Conservation (phyloP, 495 filamentous ascomycete genomes). For the Chlorociboria aeruginascens region DNA sequence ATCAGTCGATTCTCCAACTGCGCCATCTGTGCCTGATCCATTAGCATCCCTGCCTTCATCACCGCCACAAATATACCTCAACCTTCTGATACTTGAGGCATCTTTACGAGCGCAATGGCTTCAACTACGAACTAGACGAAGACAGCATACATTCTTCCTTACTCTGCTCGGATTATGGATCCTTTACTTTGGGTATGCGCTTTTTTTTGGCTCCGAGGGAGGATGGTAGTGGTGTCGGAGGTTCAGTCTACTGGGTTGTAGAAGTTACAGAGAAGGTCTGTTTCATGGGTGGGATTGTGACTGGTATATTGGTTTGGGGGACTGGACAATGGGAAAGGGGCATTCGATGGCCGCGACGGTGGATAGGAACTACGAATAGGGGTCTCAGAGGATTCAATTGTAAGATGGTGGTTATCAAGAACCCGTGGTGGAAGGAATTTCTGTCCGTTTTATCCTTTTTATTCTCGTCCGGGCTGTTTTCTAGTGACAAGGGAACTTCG, state of each 20-base stretch:
- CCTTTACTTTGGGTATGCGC: slow-evolving; percentile 67
- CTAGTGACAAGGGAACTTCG: slow-evolving; percentile 45
- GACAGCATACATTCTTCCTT: slow-evolving; percentile 93
- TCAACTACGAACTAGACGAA: slow-evolving; percentile 70
- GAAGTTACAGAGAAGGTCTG: slow-evolving; percentile 80
- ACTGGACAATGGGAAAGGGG: slow-evolving; percentile 94
- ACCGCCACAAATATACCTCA: slow-evolving; percentile 92
- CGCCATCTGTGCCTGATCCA: slow-evolving; percentile 46
- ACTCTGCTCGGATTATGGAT: slow-evolving; percentile 68
- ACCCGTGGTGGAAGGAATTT: slow-evolving; percentile 71
- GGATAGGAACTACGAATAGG: slow-evolving; percentile 78
- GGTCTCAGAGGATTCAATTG: slow-evolving; percentile 86
- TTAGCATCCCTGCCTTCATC: slow-evolving; percentile 73
- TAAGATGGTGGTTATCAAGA: slow-evolving; percentile 82
- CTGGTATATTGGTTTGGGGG: slow-evolving; percentile 73
- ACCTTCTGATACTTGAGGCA: slow-evolving; percentile 92
- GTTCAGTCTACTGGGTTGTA: slow-evolving; percentile 90
- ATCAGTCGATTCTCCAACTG: slow-evolving; percentile 25
- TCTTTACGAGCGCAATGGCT: slow-evolving; percentile 89
- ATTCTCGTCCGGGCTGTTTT: slow-evolving; percentile 63
- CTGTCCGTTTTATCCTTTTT: slow-evolving; percentile 59
- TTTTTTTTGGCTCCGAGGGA: slow-evolving; percentile 81
- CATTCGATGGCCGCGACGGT: slow-evolving; percentile 85
- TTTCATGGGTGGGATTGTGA: slow-evolving; percentile 76
- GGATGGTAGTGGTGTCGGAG: slow-evolving; percentile 81